Evolutionary conservation across 2,329 filamentous ascomycete genomes (phyloP).

Genomic region (Apiospora pterosperma): DNA sequence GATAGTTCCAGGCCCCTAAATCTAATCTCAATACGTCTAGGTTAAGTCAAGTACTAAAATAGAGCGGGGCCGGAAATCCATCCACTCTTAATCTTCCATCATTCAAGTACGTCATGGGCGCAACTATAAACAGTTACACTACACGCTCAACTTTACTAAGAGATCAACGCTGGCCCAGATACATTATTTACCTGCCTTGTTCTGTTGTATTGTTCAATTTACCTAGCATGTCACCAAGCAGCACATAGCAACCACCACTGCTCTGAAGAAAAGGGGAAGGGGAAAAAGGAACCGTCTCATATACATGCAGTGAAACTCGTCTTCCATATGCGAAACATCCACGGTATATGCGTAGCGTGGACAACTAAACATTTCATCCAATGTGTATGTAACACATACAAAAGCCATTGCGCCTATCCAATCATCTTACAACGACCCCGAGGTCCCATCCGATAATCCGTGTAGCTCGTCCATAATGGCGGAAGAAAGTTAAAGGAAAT

Average conservation of each 20-base stretch:
- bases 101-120: neutral
- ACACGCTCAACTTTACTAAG: too few relatives aligned
- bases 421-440: constrained; percentile 6
- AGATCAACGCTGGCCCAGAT: neutral
- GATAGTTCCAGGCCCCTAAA: neutral
- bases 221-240: neutral
- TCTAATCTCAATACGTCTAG: constrained; percentile 2
- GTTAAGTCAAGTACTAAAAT: too few relatives aligned
- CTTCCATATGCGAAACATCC: neutral
- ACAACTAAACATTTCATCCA: neutral
- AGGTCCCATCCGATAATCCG: constrained; percentile 1
- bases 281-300: neutral
- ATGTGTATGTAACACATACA: neutral
- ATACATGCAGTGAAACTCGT: neutral
- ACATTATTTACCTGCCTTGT: neutral
- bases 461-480: neutral
- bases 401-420: neutral
- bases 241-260: neutral
- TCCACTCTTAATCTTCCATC: neutral
- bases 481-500: neutral
- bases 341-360: neutral
- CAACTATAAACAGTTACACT: too few relatives aligned
- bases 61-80: neutral
- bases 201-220: neutral
- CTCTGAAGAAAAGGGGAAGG: neutral